These are phyloP conservation scores for Hypoxylon fragiforme DNA, from an alignment of 495 filamentous ascomycete genomes.

Conservation along the genomic window DNA sequence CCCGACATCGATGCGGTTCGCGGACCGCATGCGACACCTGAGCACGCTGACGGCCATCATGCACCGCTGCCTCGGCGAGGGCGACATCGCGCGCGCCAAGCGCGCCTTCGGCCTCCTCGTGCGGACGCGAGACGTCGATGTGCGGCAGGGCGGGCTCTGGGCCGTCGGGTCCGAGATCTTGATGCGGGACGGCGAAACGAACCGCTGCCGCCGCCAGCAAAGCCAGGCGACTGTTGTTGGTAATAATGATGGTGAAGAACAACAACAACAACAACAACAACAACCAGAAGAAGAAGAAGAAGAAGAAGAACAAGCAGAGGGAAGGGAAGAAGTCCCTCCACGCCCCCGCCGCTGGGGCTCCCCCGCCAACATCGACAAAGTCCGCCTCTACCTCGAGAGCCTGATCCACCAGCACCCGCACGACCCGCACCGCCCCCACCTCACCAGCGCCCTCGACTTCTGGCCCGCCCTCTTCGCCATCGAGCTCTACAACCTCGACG, in stretches of 20 bases:
- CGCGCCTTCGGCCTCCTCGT: constrained; percentile 45
- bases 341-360: constrained; percentile 28
- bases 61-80: constrained; percentile 43
- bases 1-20: too few relatives aligned
- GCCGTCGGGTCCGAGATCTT: constrained; percentile 49
- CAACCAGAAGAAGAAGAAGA: not conserved
- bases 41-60: constrained; percentile 39
- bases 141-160: constrained; percentile 45
- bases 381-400: constrained; percentile 39
- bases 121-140: constrained; percentile 40
- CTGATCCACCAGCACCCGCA: constrained; percentile 47
- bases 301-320: not conserved
- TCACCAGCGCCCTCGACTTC: constrained; percentile 44
- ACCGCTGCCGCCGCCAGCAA: too few relatives aligned
- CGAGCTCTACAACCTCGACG: constrained; percentile 45
- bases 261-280: not conserved
- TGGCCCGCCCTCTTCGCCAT: constrained; percentile 44
- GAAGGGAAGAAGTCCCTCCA: not conserved
- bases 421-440: constrained; percentile 32
- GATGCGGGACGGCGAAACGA: constrained; percentile 42
- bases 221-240: too few relatives aligned
- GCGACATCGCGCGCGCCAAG: constrained; percentile 43
- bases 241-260: too few relatives aligned
- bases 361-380: constrained; percentile 32
- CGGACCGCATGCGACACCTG: constrained; percentile 33